Base-by-base conservation (phyloP, 169 alveolate genomes). In the Babesia gibsoni region DNA sequence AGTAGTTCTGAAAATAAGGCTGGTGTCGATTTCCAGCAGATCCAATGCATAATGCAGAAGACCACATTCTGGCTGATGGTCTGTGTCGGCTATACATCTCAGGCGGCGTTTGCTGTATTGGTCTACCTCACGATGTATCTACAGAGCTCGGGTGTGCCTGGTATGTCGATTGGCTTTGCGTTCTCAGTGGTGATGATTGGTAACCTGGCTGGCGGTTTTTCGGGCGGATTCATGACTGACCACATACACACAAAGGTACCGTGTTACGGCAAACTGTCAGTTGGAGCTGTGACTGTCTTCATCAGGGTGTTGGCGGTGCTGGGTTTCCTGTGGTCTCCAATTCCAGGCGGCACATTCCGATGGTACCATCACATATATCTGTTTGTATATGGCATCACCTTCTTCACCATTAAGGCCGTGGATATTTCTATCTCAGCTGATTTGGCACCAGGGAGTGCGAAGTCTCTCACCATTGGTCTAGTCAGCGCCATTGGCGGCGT, bases 401-500 rank as follows among this genome's bases (percentile, higher is more conserved):
- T 95, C n/a, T 89, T 93, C 73, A 92, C 97, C 18, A 96, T 96
- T 16, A 94, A 91, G 50, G 94, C 94, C 8, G 94, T 93, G 37
- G 94, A 90, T 56, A 65, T 96, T 52, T 95, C 97, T 4, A 87
- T 94, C 6, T 81, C 92, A 36, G 89, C 96, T 2, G 96, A 94
- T 33, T 92, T 94, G 41, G 95, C 91, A n/a, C 78, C 89, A 57
- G 94, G 95, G 35, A 89, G 90, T 65, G 90, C 90, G 75, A 89
- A 92, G 53, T 95, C 94, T 18, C 90, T 96, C n/a, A 91, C 92
- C 18, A n/a, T n/a, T n/a, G n/a, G n/a, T n/a, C n/a, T n/a, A n/a
- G n/a, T n/a, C n/a, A 88, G 84, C 41, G 89, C 95, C 0, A 75
- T 90, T 32, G 96, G 91, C 57, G 96, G 96, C 12, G 85, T 91